Conservation (phyloP, 768 basidiomycete species). For the Phallus indusiatus region DNA sequence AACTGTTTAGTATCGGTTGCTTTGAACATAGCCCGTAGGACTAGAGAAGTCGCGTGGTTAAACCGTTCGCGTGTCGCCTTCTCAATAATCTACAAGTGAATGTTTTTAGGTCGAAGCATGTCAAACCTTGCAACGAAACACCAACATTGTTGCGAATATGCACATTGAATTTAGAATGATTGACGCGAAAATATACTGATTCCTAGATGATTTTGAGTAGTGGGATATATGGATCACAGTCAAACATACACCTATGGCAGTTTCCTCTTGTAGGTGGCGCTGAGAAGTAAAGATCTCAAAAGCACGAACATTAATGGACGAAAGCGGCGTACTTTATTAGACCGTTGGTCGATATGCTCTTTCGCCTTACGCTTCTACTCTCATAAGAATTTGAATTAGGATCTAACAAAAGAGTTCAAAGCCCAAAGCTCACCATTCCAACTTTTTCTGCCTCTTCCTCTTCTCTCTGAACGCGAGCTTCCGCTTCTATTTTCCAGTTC, state of each 20-base stretch:
- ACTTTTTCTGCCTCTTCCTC: conserved; percentile 67
- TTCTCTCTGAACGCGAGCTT: conserved; percentile 52
- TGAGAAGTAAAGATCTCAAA: conserved; percentile 20
- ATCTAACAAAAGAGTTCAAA: background rate
- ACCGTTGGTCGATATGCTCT: conserved; percentile 30
- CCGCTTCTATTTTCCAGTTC: conserved; percentile 58
- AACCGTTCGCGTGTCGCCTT: conserved; percentile 69
- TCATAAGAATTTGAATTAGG: conserved; percentile 28
- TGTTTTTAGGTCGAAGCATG: background rate
- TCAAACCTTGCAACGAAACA: background rate
- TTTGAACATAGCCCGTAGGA: conserved; percentile 63
- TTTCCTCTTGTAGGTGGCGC: conserved; percentile 40
- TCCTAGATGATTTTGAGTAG: conserved; percentile 33
- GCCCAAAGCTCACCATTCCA: conserved; percentile 49
- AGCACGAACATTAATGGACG: background rate
- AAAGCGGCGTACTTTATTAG: conserved; percentile 39
- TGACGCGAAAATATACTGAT: conserved; percentile 72
- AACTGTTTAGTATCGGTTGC: conserved; percentile 58
- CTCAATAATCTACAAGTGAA: conserved; percentile 54
- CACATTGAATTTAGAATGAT: conserved; percentile 80
- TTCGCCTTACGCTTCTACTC: conserved; percentile 16
- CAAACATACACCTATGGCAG: conserved; percentile 58
- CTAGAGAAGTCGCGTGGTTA: conserved; percentile 63
- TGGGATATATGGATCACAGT: background rate
- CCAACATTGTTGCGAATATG: conserved; percentile 80